Percentiles rank a stretch among this genome's conserved stretches.
These are phyloP conservation scores for Mycena polygramma DNA, from an alignment of 768 basidiomycete species.

Conservation along the genomic window DNA sequence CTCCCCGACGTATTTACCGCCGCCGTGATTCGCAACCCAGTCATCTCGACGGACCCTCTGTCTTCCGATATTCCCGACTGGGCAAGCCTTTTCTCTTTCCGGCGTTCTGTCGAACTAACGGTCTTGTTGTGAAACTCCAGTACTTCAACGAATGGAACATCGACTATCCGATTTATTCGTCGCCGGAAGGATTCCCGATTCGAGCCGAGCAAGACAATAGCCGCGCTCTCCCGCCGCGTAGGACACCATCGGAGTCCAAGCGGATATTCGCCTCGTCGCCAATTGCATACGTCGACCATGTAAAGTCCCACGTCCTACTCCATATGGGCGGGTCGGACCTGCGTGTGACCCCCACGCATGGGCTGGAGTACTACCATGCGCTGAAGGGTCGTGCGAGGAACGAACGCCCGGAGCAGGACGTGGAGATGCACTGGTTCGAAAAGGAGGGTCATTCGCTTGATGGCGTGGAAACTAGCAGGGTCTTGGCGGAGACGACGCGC, in stretches of 20 bases:
- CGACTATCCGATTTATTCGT: conserved; percentile 53
- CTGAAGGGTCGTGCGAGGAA: conserved; percentile 58
- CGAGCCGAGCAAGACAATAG: conserved; percentile 13
- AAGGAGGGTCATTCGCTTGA: conserved; percentile 75
- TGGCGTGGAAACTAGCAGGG: conserved; percentile 70
- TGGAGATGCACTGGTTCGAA: conserved; percentile 73
- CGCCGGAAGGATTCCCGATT: conserved; percentile 36
- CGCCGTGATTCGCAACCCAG: conserved; percentile 76
- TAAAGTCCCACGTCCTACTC: conserved; percentile 68
- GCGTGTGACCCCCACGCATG: conserved; percentile 74
- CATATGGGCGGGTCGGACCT: conserved; percentile 72
- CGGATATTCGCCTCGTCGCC: conserved; percentile 67
- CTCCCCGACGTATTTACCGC: conserved; percentile 73
- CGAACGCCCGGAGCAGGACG: conserved; percentile 42
- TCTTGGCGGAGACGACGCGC: conserved; percentile 63
- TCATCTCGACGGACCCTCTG: conserved; percentile 71
- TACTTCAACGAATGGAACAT: conserved; percentile 63
- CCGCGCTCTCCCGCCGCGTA: conserved; percentile 44
- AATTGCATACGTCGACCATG: conserved; percentile 63
- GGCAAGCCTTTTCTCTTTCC: conserved; percentile 40
- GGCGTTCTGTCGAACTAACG: background rate
- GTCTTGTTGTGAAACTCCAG: background rate
- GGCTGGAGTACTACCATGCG: conserved; percentile 74
- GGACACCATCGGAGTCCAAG: conserved; percentile 57
- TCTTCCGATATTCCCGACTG: conserved; percentile 81